Evolutionary conservation across 192 early-diverging fungal species (phyloP).

Genomic region (Coemansia umbellata): DNA sequence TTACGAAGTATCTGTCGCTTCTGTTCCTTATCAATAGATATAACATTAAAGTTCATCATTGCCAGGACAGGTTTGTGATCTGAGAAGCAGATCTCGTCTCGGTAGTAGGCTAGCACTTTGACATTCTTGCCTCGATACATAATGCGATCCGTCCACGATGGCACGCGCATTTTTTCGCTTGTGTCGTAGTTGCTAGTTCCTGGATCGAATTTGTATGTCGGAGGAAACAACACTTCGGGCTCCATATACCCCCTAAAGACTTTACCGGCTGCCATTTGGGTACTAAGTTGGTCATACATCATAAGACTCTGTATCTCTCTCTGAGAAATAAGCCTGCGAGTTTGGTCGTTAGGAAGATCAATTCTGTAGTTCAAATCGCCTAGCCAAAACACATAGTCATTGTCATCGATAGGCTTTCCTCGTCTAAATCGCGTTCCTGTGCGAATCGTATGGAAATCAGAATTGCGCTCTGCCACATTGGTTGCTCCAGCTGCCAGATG

Average conservation of each 20-base stretch:
- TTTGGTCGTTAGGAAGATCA: slow-evolving; percentile 65
- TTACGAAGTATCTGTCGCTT: slow-evolving; percentile 31
- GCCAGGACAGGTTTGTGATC: slow-evolving; percentile 51
- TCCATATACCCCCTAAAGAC: slow-evolving; percentile 81
- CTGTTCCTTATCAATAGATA: slow-evolving; percentile 38
- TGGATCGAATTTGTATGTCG: slow-evolving; percentile 96
- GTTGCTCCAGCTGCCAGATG: slow-evolving; percentile 87
- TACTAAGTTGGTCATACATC: slow-evolving; percentile 57
- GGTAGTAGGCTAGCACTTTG: slow-evolving; percentile 33
- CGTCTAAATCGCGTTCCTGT: slow-evolving; percentile 72
- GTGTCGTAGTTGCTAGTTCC: slow-evolving; percentile 83
- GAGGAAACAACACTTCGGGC: slow-evolving; percentile 76
- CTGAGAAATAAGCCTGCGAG: slow-evolving; percentile 35
- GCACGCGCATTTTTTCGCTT: slow-evolving; percentile 90
- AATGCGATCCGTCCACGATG: slow-evolving; percentile 96
- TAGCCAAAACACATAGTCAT: slow-evolving; percentile 81
- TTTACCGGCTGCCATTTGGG: slow-evolving; percentile 56
- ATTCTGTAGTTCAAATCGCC: slow-evolving; percentile 96
- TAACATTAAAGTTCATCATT: slow-evolving; percentile 40
- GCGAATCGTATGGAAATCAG: slow-evolving; percentile 78
- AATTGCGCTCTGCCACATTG: slow-evolving; percentile 76
- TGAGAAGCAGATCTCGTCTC: slow-evolving; percentile 41
- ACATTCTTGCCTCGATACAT: slow-evolving; percentile 42
- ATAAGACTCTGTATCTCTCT: slow-evolving; percentile 53
- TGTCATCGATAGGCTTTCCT: slow-evolving; percentile 60